Evolutionary conservation across 164 flowering plant genomes (phyloP).

Genomic region (Stephania yunnanensis): DNA sequence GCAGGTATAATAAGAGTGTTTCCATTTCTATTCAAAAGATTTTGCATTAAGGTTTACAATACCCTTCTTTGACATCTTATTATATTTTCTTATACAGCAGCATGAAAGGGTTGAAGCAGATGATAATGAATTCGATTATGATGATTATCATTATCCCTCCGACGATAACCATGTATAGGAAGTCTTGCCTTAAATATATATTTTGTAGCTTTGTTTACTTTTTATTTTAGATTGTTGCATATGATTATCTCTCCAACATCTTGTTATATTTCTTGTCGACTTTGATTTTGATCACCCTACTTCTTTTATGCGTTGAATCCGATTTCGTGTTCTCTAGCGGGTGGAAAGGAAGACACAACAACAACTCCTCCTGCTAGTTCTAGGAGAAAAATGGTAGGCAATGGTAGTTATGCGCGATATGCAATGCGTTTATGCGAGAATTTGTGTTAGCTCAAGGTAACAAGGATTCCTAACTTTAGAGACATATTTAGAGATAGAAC

Average conservation of each 20-base stretch:
- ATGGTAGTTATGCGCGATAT: constrained; percentile 21
- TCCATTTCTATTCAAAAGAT: too few species aligned
- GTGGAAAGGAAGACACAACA: not conserved
- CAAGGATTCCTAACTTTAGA: constrained; percentile 9
- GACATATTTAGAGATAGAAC: constrained; percentile 7
- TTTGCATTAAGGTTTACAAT: not conserved
- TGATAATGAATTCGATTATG: constrained; percentile 55
- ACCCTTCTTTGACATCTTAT: not conserved
- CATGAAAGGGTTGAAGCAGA: constrained; percentile 45
- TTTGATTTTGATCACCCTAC: too few species aligned
- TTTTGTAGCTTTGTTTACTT: constrained; percentile 9
- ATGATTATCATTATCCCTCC: constrained; percentile 46
- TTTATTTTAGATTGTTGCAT: constrained; percentile 25
- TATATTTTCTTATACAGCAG: constrained; percentile 33
- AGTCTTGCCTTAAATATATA: not conserved
- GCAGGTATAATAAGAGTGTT: constrained; percentile 41
- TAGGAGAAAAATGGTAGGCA: not conserved
- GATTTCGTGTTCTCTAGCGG: too few species aligned
- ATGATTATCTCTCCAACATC: not conserved
- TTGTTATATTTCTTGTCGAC: not conserved
- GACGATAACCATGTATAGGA: constrained; percentile 54
- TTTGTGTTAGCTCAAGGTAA: constrained; percentile 29
- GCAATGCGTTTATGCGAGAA: constrained; percentile 35
- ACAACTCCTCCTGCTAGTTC: not conserved
- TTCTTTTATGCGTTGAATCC: too few species aligned